Conservation (phyloP, 768 basidiomycete genomes). For the Russula ochroleuca region DNA sequence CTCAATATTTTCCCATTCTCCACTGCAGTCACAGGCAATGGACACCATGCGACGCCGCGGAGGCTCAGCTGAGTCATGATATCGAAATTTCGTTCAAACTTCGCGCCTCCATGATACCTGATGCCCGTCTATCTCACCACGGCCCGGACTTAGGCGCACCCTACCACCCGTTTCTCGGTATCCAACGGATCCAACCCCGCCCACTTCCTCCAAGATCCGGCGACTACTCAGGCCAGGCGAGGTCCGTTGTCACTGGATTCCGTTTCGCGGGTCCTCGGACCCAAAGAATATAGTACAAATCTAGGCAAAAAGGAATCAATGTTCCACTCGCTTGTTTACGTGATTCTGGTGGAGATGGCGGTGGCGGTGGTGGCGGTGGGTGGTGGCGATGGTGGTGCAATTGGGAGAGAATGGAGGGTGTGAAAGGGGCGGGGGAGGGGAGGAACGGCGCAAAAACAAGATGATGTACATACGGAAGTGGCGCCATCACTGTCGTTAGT, state of each 20-base stretch:
- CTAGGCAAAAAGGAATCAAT: background rate
- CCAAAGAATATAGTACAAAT: constrained; percentile 10
- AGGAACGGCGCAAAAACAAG: background rate
- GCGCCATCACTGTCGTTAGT: constrained; percentile 37
- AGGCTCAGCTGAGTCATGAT: background rate
- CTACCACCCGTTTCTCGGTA: background rate
- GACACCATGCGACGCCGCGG: background rate
- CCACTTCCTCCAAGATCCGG: background rate
- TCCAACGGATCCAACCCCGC: background rate
- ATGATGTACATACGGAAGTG: constrained; percentile 48
- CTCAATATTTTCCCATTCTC: background rate
- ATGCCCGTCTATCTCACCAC: background rate
- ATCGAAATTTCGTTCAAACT: background rate
- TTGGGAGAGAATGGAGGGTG: background rate
- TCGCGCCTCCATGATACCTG: background rate
- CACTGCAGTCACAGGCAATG: background rate
- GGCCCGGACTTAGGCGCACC: background rate
- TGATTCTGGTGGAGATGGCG: background rate
- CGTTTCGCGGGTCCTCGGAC: background rate
- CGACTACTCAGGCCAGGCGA: background rate
- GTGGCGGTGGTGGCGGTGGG: background rate
- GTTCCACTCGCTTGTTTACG: background rate
- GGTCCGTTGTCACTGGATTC: background rate
- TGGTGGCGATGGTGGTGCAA: background rate
- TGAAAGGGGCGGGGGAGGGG: background rate